These are phyloP conservation scores for Acephala macrosclerotiorum DNA, from an alignment of 2,329 filamentous ascomycete genomes.

Conservation along the genomic window DNA sequence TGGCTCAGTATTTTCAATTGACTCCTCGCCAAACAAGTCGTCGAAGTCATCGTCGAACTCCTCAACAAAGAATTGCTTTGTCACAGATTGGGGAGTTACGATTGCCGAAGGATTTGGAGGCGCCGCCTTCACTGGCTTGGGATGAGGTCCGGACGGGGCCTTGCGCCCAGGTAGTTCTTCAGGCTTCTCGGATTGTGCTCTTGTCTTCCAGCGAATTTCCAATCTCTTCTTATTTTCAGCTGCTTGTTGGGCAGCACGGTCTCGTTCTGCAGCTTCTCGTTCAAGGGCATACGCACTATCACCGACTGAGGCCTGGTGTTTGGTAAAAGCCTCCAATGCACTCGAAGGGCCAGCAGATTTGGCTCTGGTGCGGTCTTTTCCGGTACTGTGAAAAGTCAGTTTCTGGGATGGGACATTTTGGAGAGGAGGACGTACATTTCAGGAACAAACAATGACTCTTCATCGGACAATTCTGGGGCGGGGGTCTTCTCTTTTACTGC, in stretches of 20 bases:
- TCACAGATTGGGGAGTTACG: background rate
- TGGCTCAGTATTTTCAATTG: background rate
- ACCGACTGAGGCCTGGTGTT: background rate
- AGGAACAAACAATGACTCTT: background rate
- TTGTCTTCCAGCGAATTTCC: background rate
- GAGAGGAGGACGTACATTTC: background rate
- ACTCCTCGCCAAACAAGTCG: background rate
- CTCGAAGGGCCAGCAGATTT: background rate
- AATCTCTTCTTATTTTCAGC: constrained; percentile 6
- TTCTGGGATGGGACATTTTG: background rate
- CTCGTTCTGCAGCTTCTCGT: constrained; percentile 10
- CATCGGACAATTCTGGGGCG: background rate
- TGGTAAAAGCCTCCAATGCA: background rate
- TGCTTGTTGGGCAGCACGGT: constrained; percentile 1
- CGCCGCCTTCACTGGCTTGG: background rate
- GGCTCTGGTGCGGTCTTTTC: constrained; percentile 1
- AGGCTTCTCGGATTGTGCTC: background rate
- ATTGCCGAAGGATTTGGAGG: too few relatives aligned
- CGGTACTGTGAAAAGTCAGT: background rate
- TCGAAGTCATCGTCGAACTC: background rate
- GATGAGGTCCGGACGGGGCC: background rate
- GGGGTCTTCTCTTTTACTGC: background rate
- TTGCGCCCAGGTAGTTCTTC: background rate
- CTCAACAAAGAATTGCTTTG: background rate
- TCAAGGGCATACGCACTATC: background rate